phyloP scores from a whole-genome alignment of 345 rosid species.

The Camelina neglecta region DNA sequence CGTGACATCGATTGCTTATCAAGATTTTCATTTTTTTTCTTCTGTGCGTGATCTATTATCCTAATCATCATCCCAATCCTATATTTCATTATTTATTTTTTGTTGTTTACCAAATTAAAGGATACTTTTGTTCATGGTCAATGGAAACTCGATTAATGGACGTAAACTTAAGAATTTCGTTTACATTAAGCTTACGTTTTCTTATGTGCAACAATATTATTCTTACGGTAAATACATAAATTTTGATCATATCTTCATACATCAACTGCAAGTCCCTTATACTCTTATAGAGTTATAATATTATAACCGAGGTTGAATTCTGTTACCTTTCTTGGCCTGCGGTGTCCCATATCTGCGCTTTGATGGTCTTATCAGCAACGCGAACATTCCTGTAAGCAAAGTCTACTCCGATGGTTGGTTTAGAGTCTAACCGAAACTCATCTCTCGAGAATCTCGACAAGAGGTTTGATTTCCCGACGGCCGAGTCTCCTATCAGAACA shows the following conservation, averaged over 20 bases:
- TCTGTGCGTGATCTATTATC: slow-evolving; percentile 18
- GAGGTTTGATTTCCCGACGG: slow-evolving; percentile 88
- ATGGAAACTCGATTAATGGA: too few relatives aligned
- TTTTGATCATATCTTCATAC: slow-evolving; percentile 2
- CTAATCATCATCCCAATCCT: slow-evolving; percentile 26
- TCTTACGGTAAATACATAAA: not conserved
- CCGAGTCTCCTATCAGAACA: slow-evolving; percentile 81
- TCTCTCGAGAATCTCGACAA: slow-evolving; percentile 73
- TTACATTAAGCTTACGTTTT: too few relatives aligned
- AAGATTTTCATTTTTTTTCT: slow-evolving; percentile 7
- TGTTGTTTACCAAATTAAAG: not conserved
- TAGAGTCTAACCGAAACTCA: slow-evolving; percentile 83
- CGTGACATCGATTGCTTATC: slow-evolving; percentile 34
- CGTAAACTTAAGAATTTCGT: too few relatives aligned
- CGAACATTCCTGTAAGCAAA: slow-evolving; percentile 75
- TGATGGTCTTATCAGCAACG: slow-evolving; percentile 74
- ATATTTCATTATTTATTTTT: not conserved
- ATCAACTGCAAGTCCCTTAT: not conserved
- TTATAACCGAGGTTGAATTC: not conserved
- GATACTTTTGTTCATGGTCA: too few relatives aligned
- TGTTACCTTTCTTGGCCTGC: slow-evolving; percentile 92
- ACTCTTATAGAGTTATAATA: too few relatives aligned
- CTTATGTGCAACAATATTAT: not conserved
- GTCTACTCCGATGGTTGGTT: slow-evolving; percentile 91
- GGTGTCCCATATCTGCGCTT: slow-evolving; percentile 92